phyloP scores from a whole-genome alignment of 176 grass and related monocot species.

The Zea luxurians region DNA sequence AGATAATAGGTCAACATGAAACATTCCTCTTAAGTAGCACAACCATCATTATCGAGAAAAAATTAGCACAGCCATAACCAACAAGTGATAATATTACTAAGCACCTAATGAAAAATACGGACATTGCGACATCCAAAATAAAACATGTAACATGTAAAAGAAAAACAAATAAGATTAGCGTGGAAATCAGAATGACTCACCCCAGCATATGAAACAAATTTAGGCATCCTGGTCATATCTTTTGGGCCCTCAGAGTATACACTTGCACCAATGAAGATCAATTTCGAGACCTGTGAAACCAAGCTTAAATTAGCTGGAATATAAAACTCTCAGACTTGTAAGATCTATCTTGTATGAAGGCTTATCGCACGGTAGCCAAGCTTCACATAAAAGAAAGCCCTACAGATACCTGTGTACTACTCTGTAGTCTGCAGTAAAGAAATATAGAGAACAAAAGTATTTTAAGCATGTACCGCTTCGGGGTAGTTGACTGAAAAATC shows the following conservation, averaged over 20 bases:
- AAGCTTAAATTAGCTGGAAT: conserved; percentile 16
- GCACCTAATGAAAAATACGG: conserved; percentile 3
- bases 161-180: neutral
- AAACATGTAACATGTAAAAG: conserved; percentile 5
- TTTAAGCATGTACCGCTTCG: conserved; percentile 55
- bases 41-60: neutral
- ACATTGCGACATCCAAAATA: conserved; percentile 1
- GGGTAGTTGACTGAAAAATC: conserved; percentile 84
- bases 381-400: conserved; percentile 3
- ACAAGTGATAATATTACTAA: neutral
- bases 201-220: conserved; percentile 73
- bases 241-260: conserved; percentile 72
- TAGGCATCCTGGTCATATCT: conserved; percentile 72
- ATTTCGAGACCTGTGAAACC: conserved; percentile 65
- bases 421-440: conserved; percentile 6
- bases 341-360: conserved; percentile 1
- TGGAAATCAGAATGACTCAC: conserved; percentile 47
- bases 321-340: conserved; percentile 16
- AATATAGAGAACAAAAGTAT: conserved; percentile 25
- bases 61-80: conserved; percentile 11
- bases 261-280: conserved; percentile 91
- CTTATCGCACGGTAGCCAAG: neutral
- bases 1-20: conserved; percentile 8
- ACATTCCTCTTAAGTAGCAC: neutral
- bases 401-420: neutral